Evolutionary conservation across 2,329 filamentous ascomycete species (phyloP).

Genomic region (Sclerotinia subarctica): DNA sequence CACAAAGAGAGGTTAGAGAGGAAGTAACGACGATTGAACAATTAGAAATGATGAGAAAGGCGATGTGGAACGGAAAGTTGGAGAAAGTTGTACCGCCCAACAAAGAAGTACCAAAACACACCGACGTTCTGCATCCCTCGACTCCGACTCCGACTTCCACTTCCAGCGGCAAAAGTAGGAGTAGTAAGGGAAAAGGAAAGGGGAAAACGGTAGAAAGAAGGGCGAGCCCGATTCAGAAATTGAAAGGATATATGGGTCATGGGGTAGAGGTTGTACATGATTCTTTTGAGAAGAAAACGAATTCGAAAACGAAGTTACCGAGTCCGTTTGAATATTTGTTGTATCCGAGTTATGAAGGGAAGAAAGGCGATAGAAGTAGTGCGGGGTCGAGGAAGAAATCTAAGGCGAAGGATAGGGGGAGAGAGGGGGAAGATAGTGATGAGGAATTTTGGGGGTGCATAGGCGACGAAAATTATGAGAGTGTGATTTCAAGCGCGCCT

Average conservation of each 20-base stretch:
- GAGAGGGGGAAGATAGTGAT: neutral
- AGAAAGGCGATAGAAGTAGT: neutral
- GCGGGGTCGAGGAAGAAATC: neutral
- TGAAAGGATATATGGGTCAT: conserved; percentile 14
- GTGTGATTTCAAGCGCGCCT: neutral
- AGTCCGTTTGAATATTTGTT: conserved; percentile 13
- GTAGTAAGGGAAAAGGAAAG: neutral
- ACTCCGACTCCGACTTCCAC: neutral
- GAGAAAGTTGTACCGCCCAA: conserved; percentile 11
- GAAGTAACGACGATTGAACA: neutral
- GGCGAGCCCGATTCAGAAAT: conserved; percentile 2
- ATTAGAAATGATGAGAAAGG: neutral
- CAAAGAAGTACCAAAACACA: neutral
- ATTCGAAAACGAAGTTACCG: conserved; percentile 3
- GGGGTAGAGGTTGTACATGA: neutral
- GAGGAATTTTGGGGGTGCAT: conserved; percentile 13
- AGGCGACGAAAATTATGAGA: conserved; percentile 1
- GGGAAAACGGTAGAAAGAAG: neutral
- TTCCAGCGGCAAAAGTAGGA: neutral
- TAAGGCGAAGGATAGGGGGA: neutral
- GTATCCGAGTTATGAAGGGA: conserved; percentile 8
- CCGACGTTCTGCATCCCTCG: neutral
- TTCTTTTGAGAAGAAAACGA: neutral
- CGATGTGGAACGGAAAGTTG: conserved; percentile 8
- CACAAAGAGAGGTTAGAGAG: neutral